Percentiles rank a stretch among this genome's conserved stretches.
Conservation (phyloP, 805 yeast genomes). For the Candida jianshihensis region DNA sequence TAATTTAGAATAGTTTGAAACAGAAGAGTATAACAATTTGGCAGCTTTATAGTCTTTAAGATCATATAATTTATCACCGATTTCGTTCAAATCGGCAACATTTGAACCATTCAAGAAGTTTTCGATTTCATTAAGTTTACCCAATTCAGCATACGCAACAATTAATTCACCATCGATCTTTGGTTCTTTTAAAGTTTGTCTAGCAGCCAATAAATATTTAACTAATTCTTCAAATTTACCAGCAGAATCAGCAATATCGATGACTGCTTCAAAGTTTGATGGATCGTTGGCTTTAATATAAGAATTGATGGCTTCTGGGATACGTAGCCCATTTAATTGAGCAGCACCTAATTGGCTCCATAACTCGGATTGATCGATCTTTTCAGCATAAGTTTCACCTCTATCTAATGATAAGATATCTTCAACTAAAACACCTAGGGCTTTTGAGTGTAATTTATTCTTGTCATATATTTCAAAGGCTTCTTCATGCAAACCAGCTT, state of each 20-base stretch:
- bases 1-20: conserved; percentile 90
- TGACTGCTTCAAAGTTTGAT: conserved; percentile 80
- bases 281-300: conserved; percentile 92
- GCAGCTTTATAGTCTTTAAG: conserved; percentile 87
- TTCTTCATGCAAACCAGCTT: conserved; percentile 84
- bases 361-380: conserved; percentile 73
- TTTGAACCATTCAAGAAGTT: conserved; percentile 78
- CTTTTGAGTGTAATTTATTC: conserved; percentile 68
- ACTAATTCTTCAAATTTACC: conserved; percentile 93
- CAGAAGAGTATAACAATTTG: conserved; percentile 73
- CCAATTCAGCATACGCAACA: conserved; percentile 77
- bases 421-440: conserved; percentile 86
- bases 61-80: conserved; percentile 87
- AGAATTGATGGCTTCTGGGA: conserved; percentile 86
- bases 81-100: conserved; percentile 85
- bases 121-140: conserved; percentile 72
- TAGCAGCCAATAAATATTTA: conserved; percentile 83
- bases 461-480: conserved; percentile 90
- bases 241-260: conserved; percentile 91
- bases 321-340: conserved; percentile 87
- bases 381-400: conserved; percentile 89
- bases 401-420: conserved; percentile 92
- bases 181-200: conserved; percentile 86
- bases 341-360: conserved; percentile 97
- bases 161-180: conserved; percentile 88